Conservation (phyloP, 176 grass and related monocot genomes). For the Oryza meridionalis region DNA sequence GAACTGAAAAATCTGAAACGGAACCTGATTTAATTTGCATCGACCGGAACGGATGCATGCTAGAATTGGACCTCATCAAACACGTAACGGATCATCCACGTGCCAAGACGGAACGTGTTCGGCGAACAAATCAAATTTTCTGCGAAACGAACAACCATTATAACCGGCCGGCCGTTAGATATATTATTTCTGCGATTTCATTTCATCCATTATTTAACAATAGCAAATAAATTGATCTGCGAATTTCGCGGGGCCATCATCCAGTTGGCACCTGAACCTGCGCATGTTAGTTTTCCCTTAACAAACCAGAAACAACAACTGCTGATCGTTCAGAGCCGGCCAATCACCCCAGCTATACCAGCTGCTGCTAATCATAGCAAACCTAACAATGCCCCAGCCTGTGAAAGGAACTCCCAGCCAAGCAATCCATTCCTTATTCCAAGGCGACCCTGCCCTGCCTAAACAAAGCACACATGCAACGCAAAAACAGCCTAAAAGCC, state of each 20-base stretch:
- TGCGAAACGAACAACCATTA: neutral
- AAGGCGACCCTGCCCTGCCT: constrained; percentile 26
- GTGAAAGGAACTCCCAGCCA: constrained; percentile 37
- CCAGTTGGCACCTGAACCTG: neutral
- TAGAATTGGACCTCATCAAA: neutral
- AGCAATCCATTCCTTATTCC: constrained; percentile 7
- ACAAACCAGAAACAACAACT: constrained; percentile 10
- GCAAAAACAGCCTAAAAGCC: neutral
- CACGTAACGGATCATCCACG: neutral
- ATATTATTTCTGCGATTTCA: neutral
- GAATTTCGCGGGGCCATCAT: neutral
- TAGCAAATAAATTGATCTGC: neutral
- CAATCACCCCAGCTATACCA: neutral
- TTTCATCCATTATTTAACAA: neutral
- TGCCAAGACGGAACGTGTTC: neutral
- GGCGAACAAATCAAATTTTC: neutral
- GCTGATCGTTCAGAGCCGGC: neutral
- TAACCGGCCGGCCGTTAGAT: neutral
- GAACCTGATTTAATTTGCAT: neutral
- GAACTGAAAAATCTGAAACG: neutral
- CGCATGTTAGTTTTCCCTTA: neutral
- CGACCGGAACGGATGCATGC: neutral
- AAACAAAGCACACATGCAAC: neutral
- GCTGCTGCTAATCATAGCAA: constrained; percentile 43
- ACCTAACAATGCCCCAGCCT: constrained; percentile 33